Conservation (phyloP, 1,284 basidiomycete genomes). For the Inonotus obliquus region DNA sequence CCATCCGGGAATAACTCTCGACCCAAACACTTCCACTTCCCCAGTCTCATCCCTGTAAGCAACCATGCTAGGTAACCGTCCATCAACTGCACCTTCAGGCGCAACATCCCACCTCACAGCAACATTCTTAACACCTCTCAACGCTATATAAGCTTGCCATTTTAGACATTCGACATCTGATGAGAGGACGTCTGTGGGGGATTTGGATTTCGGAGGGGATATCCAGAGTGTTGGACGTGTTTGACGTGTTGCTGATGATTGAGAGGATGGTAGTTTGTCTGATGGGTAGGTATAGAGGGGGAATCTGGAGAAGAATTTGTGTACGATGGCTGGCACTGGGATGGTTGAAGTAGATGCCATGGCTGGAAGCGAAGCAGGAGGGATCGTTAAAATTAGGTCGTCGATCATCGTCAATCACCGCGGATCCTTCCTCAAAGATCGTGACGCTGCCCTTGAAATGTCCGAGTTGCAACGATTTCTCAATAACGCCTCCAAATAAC, state of each 20-base stretch:
- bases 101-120: constrained; percentile 60
- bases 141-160: constrained; percentile 78
- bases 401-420: neutral
- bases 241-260: constrained; percentile 24
- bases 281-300: constrained; percentile 44
- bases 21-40: constrained; percentile 51
- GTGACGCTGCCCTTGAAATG: neutral
- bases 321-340: constrained; percentile 35
- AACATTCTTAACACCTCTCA: constrained; percentile 51
- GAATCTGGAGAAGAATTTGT: constrained; percentile 46
- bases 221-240: constrained; percentile 61
- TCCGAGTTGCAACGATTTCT: no score
- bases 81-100: constrained; percentile 61
- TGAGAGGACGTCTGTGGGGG: constrained; percentile 48
- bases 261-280: constrained; percentile 27
- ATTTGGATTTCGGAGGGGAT: constrained; percentile 38
- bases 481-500: no score
- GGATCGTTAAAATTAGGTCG: neutral
- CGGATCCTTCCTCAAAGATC: neutral
- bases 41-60: constrained; percentile 33
- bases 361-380: neutral
- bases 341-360: constrained; percentile 15
- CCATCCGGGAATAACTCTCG: constrained; percentile 67
- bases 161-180: constrained; percentile 77
- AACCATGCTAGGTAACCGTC: constrained; percentile 61